A percentile compares a stretch with the other conserved stretches of the same genome.
These are phyloP conservation scores for Vachellia pachyceras DNA, from an alignment of 306 rosid species.

Conservation along the genomic window DNA sequence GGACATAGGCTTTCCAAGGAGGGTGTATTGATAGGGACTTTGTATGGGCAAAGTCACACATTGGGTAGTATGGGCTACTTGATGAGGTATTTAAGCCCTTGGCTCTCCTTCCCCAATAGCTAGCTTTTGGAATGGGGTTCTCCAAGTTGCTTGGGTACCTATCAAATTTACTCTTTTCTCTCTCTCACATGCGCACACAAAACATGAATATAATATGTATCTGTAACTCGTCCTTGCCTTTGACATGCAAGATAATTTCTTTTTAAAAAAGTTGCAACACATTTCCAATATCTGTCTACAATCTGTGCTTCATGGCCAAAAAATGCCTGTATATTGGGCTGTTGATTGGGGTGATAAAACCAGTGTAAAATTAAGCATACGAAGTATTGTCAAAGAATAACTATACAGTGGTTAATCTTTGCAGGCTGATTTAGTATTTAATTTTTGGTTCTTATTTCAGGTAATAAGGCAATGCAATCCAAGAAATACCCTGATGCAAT, in stretches of 20 bases:
- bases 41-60: too few species aligned
- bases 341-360: slow-evolving; percentile 16
- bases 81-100: too few species aligned
- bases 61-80: too few species aligned
- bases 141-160: too few species aligned
- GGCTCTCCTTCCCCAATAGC: too few species aligned
- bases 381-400: slow-evolving; percentile 20
- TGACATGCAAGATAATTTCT: neutral
- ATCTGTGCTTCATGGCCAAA: neutral
- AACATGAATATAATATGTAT: neutral
- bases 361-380: slow-evolving; percentile 18
- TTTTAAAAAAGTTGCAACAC: neutral
- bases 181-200: neutral
- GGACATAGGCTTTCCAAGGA: too few species aligned
- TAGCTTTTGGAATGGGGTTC: too few species aligned
- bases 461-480: slow-evolving; percentile 86
- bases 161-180: neutral
- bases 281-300: slow-evolving; percentile 16
- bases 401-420: slow-evolving; percentile 27
- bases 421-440: slow-evolving; percentile 31
- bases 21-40: too few species aligned
- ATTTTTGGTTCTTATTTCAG: slow-evolving; percentile 51
- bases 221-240: neutral
- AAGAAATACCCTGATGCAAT: slow-evolving; percentile 67
- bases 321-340: slow-evolving; percentile 12